Conservation (phyloP, 306 rosid species). For the Trifolium subterraneum region DNA sequence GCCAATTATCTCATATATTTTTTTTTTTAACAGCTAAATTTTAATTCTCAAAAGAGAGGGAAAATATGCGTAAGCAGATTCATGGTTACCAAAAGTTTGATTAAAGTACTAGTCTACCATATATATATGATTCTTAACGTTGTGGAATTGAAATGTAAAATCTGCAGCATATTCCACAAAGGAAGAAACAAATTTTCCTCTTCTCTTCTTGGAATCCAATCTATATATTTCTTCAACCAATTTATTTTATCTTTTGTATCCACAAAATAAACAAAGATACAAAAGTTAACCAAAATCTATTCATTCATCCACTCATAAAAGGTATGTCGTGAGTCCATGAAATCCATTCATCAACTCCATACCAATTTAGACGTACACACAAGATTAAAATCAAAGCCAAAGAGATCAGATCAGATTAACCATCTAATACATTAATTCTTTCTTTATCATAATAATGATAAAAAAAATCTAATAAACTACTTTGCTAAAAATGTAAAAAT, state of each 20-base stretch:
- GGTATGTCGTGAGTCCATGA: slow-evolving; percentile 38
- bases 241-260: not conserved
- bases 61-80: slow-evolving; percentile 32
- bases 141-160: slow-evolving; percentile 47
- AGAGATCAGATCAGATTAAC: slow-evolving; percentile 38
- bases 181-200: slow-evolving; percentile 32
- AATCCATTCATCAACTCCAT: slow-evolving; percentile 38
- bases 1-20: slow-evolving; percentile 33
- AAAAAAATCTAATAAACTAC: slow-evolving; percentile 39
- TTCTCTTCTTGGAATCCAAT: slow-evolving; percentile 48
- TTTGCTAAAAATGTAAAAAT: too few species aligned
- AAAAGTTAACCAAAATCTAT: slow-evolving; percentile 48
- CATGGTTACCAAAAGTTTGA: slow-evolving; percentile 42
- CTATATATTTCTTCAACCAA: slow-evolving; percentile 42
- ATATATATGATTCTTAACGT: slow-evolving; percentile 44
- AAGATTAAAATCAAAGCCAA: slow-evolving; percentile 18
- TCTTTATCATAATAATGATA: too few species aligned
- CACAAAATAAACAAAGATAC: slow-evolving; percentile 37
- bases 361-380: slow-evolving; percentile 33
- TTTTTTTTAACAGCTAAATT: too few species aligned
- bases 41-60: slow-evolving; percentile 36
- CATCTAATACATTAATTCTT: not conserved
- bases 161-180: slow-evolving; percentile 48
- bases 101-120: slow-evolving; percentile 35
- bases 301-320: slow-evolving; percentile 58